phyloP scores from a whole-genome alignment of 305 asterid species.

The Fraxinus latifolia region DNA sequence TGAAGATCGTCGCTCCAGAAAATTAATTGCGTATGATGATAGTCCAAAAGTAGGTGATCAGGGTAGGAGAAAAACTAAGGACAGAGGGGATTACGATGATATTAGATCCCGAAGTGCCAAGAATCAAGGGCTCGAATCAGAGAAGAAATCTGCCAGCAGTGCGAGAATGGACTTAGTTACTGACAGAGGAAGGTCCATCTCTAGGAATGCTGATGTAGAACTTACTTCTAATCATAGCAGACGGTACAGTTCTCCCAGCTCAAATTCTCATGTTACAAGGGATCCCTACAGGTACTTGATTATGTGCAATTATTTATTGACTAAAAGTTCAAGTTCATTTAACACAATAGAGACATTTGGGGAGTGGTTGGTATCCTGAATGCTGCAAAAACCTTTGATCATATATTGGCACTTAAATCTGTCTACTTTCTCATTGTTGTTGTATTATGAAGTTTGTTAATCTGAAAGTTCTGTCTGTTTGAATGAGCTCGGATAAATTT shows the following conservation, averaged over 20 bases:
- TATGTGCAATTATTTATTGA: conserved; percentile 7
- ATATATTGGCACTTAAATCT: not conserved
- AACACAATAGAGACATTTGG: not conserved
- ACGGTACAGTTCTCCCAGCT: conserved; percentile 71
- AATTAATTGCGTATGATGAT: conserved; percentile 55
- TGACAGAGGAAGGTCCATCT: conserved; percentile 68
- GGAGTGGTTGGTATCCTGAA: not conserved
- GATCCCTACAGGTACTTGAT: conserved; percentile 72
- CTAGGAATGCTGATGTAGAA: conserved; percentile 67
- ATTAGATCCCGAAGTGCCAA: conserved; percentile 56
- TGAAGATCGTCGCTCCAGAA: conserved; percentile 59
- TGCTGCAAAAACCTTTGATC: not conserved
- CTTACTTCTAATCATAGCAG: conserved; percentile 52
- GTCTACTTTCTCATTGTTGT: not conserved
- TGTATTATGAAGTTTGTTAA: not conserved
- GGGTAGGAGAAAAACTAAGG: conserved; percentile 61
- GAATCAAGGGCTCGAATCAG: conserved; percentile 64
- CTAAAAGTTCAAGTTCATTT: conserved; percentile 7
- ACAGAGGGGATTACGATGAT: conserved; percentile 65
- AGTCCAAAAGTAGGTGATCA: conserved; percentile 70
- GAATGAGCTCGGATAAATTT: not conserved
- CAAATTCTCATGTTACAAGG: conserved; percentile 61
- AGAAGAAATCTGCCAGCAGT: conserved; percentile 53
- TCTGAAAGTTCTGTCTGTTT: not conserved
- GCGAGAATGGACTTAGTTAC: conserved; percentile 43